Conservation (phyloP, 106 monocot genomes). For the Vanilla planifolia region DNA sequence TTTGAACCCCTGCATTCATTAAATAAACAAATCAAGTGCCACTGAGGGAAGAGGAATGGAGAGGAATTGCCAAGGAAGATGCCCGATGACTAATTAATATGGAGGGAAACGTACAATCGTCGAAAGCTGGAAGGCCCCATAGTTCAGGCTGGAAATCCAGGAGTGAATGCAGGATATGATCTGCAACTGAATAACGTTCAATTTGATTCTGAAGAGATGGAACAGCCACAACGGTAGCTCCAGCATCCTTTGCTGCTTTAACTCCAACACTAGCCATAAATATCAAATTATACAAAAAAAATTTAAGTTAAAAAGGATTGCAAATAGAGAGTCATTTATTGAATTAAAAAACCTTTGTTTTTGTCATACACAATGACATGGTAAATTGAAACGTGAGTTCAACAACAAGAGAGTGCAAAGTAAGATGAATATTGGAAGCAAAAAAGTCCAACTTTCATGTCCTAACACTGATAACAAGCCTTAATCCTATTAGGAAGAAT, state of each 20-base stretch:
- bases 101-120: conserved; percentile 37
- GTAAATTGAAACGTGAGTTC: too few relatives aligned
- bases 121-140: conserved; percentile 69
- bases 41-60: not conserved
- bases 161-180: conserved; percentile 42
- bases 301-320: too few relatives aligned
- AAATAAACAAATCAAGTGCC: not conserved
- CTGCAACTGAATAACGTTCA: conserved; percentile 35
- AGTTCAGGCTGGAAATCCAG: conserved; percentile 59
- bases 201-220: conserved; percentile 52
- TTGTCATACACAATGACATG: too few relatives aligned
- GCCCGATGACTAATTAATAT: conserved; percentile 2
- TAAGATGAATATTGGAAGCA: too few relatives aligned
- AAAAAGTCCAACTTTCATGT: too few relatives aligned
- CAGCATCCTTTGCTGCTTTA: conserved; percentile 62
- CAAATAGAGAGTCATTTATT: too few relatives aligned
- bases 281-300: not conserved
- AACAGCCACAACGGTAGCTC: conserved; percentile 61
- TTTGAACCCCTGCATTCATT: conserved; percentile 39
- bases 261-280: conserved; percentile 49
- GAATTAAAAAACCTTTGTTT: too few relatives aligned
- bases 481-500: too few relatives aligned
- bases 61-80: not conserved
- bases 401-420: too few relatives aligned
- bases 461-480: too few relatives aligned